Percentiles rank a stretch among this genome's conserved stretches.
These are phyloP conservation scores for Firmiana major DNA, from an alignment of 345 rosid species.

Conservation along the genomic window DNA sequence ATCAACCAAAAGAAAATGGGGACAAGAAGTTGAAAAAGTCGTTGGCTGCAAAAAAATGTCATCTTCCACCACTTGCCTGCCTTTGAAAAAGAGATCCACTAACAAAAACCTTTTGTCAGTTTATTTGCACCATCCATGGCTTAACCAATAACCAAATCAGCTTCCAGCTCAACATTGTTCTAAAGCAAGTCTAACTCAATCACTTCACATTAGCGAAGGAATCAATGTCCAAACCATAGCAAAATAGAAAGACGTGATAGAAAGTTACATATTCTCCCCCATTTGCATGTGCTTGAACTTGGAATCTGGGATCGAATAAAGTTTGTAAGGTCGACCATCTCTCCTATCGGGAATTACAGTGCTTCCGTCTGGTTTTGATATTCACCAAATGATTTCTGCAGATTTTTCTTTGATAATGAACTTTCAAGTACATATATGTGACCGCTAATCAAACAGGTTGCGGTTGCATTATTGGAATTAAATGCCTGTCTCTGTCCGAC, in stretches of 20 bases:
- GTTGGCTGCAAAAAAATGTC: neutral
- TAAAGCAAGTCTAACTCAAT: neutral
- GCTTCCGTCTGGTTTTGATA: too few relatives aligned
- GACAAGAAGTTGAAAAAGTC: neutral
- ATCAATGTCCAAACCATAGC: neutral
- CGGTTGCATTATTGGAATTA: neutral
- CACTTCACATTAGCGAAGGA: neutral
- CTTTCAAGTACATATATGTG: neutral
- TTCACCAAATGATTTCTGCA: too few relatives aligned
- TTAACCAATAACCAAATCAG: neutral
- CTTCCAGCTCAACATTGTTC: constrained; percentile 1
- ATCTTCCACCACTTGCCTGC: neutral
- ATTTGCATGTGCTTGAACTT: neutral
- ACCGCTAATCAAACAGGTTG: neutral
- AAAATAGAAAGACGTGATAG: neutral
- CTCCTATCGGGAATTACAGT: too few relatives aligned
- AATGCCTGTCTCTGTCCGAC: neutral
- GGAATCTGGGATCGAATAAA: neutral
- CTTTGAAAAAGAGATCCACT: neutral
- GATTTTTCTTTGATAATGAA: too few relatives aligned
- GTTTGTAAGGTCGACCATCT: neutral
- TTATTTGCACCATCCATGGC: neutral
- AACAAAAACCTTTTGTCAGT: neutral
- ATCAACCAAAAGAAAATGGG: neutral
- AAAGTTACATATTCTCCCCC: neutral